Conservation (phyloP, 768 basidiomycete genomes). For the Hypholoma sublateritium region DNA sequence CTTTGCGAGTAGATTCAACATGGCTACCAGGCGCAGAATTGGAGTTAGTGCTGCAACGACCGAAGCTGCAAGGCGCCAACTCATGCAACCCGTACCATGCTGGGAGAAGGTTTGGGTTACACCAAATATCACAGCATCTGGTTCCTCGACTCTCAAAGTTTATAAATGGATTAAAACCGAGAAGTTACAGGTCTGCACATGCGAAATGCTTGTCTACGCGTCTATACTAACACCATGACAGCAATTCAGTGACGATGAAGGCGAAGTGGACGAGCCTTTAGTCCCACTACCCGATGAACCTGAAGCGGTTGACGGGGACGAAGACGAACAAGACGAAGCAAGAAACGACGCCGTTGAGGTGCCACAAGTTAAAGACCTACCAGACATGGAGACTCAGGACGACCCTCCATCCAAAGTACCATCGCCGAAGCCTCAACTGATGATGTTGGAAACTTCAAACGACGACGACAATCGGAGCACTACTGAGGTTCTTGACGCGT, state of each 20-base stretch:
- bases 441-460: constrained; percentile 48
- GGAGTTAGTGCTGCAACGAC: constrained; percentile 76
- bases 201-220: neutral
- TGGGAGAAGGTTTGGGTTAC: constrained; percentile 81
- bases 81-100: constrained; percentile 88
- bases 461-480: constrained; percentile 35
- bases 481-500: constrained; percentile 36
- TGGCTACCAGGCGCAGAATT: constrained; percentile 76
- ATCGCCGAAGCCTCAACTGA: constrained; percentile 63
- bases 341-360: constrained; percentile 39
- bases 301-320: constrained; percentile 73
- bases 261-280: constrained; percentile 74
- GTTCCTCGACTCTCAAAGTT: constrained; percentile 58
- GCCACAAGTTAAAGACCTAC: constrained; percentile 24
- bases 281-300: constrained; percentile 79
- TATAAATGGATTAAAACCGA: constrained; percentile 83
- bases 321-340: constrained; percentile 72
- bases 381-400: constrained; percentile 36
- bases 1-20: constrained; percentile 25
- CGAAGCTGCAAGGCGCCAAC: constrained; percentile 77
- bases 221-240: constrained; percentile 26
- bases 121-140: constrained; percentile 53
- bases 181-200: constrained; percentile 62
- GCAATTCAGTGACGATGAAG: constrained; percentile 91
- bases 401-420: constrained; percentile 62